Conservation (phyloP, 345 rosid species). For the Anastatica hierochuntica region DNA sequence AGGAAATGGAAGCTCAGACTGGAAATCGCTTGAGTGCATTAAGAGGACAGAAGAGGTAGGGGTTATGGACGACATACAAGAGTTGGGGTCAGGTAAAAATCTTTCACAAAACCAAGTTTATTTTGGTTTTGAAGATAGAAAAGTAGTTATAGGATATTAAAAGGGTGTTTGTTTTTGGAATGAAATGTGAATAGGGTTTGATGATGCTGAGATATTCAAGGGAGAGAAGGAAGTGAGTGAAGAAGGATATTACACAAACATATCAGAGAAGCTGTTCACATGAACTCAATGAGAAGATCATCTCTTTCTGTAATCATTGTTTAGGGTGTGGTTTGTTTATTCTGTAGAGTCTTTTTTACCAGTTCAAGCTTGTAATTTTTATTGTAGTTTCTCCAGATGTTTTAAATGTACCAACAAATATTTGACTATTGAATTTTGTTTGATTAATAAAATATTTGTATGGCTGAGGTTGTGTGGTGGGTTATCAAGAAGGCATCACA, state of each 20-base stretch:
- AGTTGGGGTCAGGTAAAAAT: constrained; percentile 49
- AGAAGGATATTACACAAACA: constrained; percentile 27
- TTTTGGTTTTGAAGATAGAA: not conserved
- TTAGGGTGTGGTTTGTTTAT: not conserved
- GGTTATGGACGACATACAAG: constrained; percentile 47
- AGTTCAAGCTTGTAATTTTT: too few species aligned
- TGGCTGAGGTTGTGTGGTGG: too few species aligned
- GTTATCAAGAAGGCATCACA: too few species aligned
- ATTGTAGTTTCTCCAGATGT: too few species aligned
- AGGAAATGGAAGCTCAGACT: constrained; percentile 45
- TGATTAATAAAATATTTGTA: too few species aligned
- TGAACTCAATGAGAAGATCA: constrained; percentile 10
- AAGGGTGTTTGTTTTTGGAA: too few species aligned
- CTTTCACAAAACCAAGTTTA: not conserved
- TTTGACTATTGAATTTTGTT: too few species aligned
- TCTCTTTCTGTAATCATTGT: constrained; percentile 14
- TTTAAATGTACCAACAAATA: too few species aligned
- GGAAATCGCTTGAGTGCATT: constrained; percentile 52
- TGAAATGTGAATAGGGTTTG: constrained; percentile 51
- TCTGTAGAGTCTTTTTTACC: too few species aligned
- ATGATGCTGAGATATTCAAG: constrained; percentile 64
- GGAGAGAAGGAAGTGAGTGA: constrained; percentile 34
- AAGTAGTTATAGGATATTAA: too few species aligned
- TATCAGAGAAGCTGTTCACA: constrained; percentile 18
- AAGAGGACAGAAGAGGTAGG: constrained; percentile 35